phyloP scores from a whole-genome alignment of 2,329 filamentous ascomycete species.

The Cadophora malorum region DNA sequence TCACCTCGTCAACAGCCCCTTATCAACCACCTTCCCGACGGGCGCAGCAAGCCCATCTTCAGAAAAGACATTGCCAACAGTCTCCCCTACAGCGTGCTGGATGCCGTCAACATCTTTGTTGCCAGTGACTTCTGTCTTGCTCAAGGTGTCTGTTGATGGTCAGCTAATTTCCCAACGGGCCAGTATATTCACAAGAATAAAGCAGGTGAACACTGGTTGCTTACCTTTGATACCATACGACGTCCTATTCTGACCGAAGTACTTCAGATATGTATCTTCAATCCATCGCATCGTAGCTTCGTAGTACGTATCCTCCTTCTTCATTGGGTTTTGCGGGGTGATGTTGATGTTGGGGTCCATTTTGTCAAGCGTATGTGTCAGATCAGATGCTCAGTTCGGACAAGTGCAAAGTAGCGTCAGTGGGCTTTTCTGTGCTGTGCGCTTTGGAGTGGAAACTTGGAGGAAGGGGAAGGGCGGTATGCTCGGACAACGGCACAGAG shows the following conservation, averaged over 20 bases:
- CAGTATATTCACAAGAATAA: no score
- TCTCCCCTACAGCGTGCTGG: slow-evolving; percentile 35
- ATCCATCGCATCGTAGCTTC: slow-evolving; percentile 39
- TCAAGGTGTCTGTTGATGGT: slow-evolving; percentile 35
- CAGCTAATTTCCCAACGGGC: no score
- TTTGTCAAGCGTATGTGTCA: not conserved
- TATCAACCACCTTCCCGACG: slow-evolving; percentile 39
- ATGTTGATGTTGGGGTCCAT: slow-evolving; percentile 13
- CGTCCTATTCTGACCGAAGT: slow-evolving; percentile 42
- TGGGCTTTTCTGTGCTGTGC: not conserved
- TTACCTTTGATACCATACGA: slow-evolving; percentile 42
- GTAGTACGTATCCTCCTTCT: slow-evolving; percentile 35
- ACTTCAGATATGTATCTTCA: slow-evolving; percentile 43
- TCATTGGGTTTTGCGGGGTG: slow-evolving; percentile 17
- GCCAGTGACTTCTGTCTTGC: slow-evolving; percentile 39
- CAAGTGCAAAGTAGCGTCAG: not conserved
- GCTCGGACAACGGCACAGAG: slow-evolving; percentile 6
- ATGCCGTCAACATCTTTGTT: slow-evolving; percentile 41
- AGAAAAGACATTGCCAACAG: slow-evolving; percentile 36
- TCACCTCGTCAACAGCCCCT: slow-evolving; percentile 24
- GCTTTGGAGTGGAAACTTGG: slow-evolving; percentile 2
- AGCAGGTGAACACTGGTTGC: not conserved
- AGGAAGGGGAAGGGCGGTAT: no score
- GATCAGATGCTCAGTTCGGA: not conserved
- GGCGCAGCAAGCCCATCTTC: slow-evolving; percentile 29